These are phyloP conservation scores for Cytospora leucostoma DNA, from an alignment of 2,329 filamentous ascomycete genomes.

Conservation along the genomic window DNA sequence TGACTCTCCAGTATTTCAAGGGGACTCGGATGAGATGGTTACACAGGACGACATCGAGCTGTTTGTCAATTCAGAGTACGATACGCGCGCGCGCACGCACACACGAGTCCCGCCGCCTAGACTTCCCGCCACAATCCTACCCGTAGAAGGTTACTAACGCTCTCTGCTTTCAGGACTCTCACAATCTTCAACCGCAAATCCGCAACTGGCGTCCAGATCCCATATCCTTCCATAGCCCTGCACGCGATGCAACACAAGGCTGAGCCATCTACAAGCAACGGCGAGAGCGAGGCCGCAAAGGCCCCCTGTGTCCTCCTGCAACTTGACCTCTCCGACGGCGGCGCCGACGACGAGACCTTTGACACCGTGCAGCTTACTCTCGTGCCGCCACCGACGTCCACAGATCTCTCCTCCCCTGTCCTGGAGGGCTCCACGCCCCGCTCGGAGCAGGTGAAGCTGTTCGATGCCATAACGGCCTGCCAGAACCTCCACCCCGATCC, in stretches of 20 bases:
- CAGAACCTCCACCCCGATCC: conserved; percentile 77
- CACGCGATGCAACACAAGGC: conserved; percentile 68
- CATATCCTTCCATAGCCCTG: conserved; percentile 73
- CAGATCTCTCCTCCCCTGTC: conserved; percentile 28
- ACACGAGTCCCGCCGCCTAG: too few species aligned
- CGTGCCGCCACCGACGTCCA: conserved; percentile 46
- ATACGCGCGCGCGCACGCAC: neutral
- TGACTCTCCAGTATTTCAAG: conserved; percentile 40
- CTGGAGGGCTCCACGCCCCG: conserved; percentile 31
- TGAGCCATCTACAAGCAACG: conserved; percentile 29
- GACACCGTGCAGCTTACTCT: conserved; percentile 69
- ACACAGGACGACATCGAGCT: conserved; percentile 54
- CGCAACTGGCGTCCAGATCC: conserved; percentile 65
- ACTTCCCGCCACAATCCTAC: neutral
- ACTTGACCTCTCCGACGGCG: conserved; percentile 62
- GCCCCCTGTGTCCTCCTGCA: conserved; percentile 65
- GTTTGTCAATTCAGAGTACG: conserved; percentile 62
- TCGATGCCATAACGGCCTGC: conserved; percentile 71
- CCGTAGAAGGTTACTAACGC: conserved; percentile 28
- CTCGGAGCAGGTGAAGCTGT: conserved; percentile 52
- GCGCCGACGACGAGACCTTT: conserved; percentile 62
- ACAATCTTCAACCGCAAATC: conserved; percentile 63
- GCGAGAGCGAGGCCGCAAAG: conserved; percentile 33
- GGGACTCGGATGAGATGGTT: conserved; percentile 40
- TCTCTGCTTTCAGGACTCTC: conserved; percentile 49